Percentiles rank a stretch among this genome's conserved stretches.
Evolutionary conservation across 176 grass and related monocot species (phyloP).

Genomic region (Carex kokanica): DNA sequence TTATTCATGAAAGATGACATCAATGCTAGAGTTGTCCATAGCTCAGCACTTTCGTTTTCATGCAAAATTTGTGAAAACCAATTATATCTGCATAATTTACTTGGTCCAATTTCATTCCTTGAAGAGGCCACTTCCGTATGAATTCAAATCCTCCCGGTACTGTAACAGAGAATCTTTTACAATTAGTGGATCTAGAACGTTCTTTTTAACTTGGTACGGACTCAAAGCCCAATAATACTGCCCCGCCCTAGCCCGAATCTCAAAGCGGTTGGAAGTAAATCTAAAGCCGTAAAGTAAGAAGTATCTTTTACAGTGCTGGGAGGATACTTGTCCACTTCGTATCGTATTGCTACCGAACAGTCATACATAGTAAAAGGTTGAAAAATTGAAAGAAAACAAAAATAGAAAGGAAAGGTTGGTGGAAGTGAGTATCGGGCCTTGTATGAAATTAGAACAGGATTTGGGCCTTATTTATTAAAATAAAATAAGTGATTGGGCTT

Average conservation of each 20-base stretch:
- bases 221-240: too few relatives aligned
- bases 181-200: too few relatives aligned
- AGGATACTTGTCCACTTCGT: too few relatives aligned
- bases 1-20: background rate
- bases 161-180: too few relatives aligned
- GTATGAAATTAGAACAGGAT: background rate
- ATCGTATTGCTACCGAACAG: too few relatives aligned
- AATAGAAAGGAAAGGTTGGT: background rate
- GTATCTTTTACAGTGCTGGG: too few relatives aligned
- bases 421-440: background rate
- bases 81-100: background rate
- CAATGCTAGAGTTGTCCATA: background rate
- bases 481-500: background rate
- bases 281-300: too few relatives aligned
- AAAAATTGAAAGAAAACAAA: background rate
- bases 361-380: background rate
- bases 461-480: background rate
- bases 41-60: background rate
- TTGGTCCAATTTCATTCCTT: background rate
- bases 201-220: too few relatives aligned
- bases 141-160: too few relatives aligned
- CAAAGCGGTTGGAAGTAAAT: too few relatives aligned
- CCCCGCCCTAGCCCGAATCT: too few relatives aligned
- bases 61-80: background rate
- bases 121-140: too few relatives aligned